Conservation (phyloP, 345 rosid species). For the Balakata baccata region DNA sequence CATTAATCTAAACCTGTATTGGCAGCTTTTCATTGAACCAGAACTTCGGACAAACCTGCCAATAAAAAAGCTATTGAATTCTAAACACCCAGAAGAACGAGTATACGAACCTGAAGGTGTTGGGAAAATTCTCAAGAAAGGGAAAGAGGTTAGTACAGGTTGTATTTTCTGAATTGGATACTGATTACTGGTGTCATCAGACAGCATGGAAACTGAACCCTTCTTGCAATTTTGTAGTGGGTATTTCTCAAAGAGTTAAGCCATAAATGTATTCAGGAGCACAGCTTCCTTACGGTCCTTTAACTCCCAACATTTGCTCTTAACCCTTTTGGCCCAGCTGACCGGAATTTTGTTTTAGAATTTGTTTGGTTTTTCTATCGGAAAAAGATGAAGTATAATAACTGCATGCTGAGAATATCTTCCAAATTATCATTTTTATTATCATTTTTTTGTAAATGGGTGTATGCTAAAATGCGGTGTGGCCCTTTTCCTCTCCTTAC, state of each 20-base stretch:
- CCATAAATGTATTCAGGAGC: background rate
- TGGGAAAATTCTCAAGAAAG: constrained; percentile 67
- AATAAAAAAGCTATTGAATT: constrained; percentile 50
- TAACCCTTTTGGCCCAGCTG: background rate
- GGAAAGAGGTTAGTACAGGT: constrained; percentile 63
- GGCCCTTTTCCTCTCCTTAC: too few relatives aligned
- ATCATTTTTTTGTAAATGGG: too few relatives aligned
- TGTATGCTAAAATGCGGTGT: too few relatives aligned
- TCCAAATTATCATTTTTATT: background rate
- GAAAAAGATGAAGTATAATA: background rate
- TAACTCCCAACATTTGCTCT: background rate
- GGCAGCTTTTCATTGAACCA: constrained; percentile 84
- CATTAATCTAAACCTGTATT: constrained; percentile 5
- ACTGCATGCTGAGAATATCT: background rate
- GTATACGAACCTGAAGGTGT: constrained; percentile 70
- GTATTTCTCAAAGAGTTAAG: background rate
- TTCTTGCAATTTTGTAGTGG: background rate
- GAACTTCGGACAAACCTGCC: constrained; percentile 79
- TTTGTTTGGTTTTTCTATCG: background rate
- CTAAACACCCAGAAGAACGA: constrained; percentile 67
- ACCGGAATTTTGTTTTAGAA: background rate
- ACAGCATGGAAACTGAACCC: background rate
- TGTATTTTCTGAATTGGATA: background rate
- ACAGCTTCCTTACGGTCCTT: background rate
- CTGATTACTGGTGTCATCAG: background rate